Conservation (phyloP, 2,329 filamentous ascomycete species). For the Aspergillus persii region DNA sequence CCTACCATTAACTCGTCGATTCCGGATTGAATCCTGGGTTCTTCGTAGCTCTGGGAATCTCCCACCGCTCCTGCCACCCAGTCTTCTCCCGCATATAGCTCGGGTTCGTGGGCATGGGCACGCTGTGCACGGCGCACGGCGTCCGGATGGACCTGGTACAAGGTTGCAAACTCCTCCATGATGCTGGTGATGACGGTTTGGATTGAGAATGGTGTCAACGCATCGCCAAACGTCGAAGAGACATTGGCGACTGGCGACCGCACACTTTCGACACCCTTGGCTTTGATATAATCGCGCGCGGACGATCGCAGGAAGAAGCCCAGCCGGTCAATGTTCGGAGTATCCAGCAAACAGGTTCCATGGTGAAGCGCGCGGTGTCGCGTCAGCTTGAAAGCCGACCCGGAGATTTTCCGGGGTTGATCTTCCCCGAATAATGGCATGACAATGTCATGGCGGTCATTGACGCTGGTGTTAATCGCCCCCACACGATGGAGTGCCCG, state of each 20-base stretch:
- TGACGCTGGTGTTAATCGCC: slow-evolving; percentile 66
- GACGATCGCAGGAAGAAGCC: slow-evolving; percentile 73
- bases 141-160: slow-evolving; percentile 57
- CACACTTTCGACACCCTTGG: slow-evolving; percentile 87
- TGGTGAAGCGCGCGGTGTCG: slow-evolving; percentile 80
- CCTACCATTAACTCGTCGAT: slow-evolving; percentile 56
- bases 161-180: slow-evolving; percentile 60
- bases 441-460: slow-evolving; percentile 91
- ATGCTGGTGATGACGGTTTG: slow-evolving; percentile 54
- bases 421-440: slow-evolving; percentile 51
- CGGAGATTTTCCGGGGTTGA: slow-evolving; percentile 74
- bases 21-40: slow-evolving; percentile 59
- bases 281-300: slow-evolving; percentile 70
- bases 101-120: slow-evolving; percentile 33
- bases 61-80: slow-evolving; percentile 49
- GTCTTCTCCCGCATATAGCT: slow-evolving; percentile 32
- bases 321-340: slow-evolving; percentile 70
- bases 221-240: slow-evolving; percentile 51
- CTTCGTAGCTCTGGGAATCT: slow-evolving; percentile 46
- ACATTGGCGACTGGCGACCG: slow-evolving; percentile 82
- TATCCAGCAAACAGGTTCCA: slow-evolving; percentile 80
- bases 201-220: slow-evolving; percentile 47
- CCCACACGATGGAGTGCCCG: slow-evolving; percentile 62
- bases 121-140: slow-evolving; percentile 32
- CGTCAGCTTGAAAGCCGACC: slow-evolving; percentile 92